Evolutionary conservation across 768 basidiomycete species (phyloP), one percentile per base, ranked within the genome.

Genomic region (Strobilomyces confusus): DNA sequence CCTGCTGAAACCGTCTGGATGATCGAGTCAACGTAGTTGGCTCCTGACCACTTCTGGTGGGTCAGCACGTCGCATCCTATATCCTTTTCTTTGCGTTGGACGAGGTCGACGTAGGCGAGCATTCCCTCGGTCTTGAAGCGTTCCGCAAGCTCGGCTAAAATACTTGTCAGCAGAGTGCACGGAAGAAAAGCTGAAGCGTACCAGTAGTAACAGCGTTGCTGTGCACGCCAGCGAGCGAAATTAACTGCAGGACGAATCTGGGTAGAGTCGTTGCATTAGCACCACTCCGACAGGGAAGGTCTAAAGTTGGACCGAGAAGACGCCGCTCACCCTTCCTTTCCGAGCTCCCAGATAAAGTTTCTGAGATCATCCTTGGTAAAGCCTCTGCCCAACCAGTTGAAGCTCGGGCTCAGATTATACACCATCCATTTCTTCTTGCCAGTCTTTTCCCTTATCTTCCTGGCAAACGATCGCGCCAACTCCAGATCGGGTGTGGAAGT

Each of bases 1-100:
- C 92, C 92, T 11, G 89, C 90, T 9, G 91, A 87, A 20, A 95
- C 81, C 15, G 83, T 89, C 37, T 82, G 82, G 48, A 95, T 72
- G 58, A 95, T 93, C 49, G 87, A 74, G 71, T 95, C 92, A 53
- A 93, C 83, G 69, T 95, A 95, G 64, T 87, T 89, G 22, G 92
- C 92, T 33, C 93, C 92, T 58, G 91, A 92, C 92, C 93, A 97
- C 78, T 93, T 95, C 73, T 95, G 92, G 69, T 95, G 92, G 3
- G 89, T 95, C 44, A 95, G 75, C 30, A 95, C 92, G 67, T 95
- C 92, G 55, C 87, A 89, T 32, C 88, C 88, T 47, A 93, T 81
- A 61, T 87, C 91, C 69, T 86, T 89, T 71, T 95, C 92, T 68
- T 89, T 92, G 58, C 82, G 76, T 65, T 95, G 92, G 46, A 95